Evolutionary conservation across 2,329 filamentous ascomycete species (phyloP).

Genomic region (Fusarium robinianum): DNA sequence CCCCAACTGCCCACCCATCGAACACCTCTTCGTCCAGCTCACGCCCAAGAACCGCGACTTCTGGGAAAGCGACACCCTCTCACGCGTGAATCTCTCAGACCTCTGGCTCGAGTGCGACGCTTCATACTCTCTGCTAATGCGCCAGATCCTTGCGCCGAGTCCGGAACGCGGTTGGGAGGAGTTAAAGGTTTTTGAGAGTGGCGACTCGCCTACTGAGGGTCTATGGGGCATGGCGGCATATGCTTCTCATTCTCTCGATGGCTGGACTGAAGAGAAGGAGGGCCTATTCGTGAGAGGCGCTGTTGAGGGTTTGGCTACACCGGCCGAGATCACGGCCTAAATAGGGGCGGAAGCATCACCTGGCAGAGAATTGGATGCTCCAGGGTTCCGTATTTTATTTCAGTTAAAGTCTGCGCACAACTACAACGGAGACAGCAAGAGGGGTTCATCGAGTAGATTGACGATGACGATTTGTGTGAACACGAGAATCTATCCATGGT

Average conservation of each 20-base stretch:
- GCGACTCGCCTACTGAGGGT: slow-evolving; percentile 51
- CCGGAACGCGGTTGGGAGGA: slow-evolving; percentile 43
- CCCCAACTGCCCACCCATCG: slow-evolving; percentile 53
- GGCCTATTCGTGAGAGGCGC: slow-evolving; percentile 49
- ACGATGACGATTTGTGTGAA: slow-evolving; percentile 18
- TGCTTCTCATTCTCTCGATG: slow-evolving; percentile 44
- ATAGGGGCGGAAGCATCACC: slow-evolving; percentile 6
- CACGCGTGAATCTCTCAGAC: slow-evolving; percentile 49
- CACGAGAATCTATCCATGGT: slow-evolving; percentile 11
- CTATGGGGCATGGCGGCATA: slow-evolving; percentile 53
- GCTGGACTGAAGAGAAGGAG: slow-evolving; percentile 51
- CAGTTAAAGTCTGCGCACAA: neutral
- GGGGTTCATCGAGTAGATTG: slow-evolving; percentile 13
- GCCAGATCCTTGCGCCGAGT: slow-evolving; percentile 42
- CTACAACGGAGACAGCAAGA: too few relatives aligned
- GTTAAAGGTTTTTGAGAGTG: slow-evolving; percentile 55
- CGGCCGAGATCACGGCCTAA: neutral
- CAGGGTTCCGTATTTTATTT: too few relatives aligned
- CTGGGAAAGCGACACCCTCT: slow-evolving; percentile 43
- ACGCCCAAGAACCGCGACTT: slow-evolving; percentile 46
- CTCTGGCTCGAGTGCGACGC: slow-evolving; percentile 60
- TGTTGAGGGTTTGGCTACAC: slow-evolving; percentile 1
- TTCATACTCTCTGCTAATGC: slow-evolving; percentile 53
- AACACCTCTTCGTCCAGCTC: slow-evolving; percentile 59
- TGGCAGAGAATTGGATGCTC: too few relatives aligned